Evolutionary conservation across 2,329 filamentous ascomycete species (phyloP), one percentile per base, ranked within the genome.

Genomic region (Fusarium newnesense): DNA sequence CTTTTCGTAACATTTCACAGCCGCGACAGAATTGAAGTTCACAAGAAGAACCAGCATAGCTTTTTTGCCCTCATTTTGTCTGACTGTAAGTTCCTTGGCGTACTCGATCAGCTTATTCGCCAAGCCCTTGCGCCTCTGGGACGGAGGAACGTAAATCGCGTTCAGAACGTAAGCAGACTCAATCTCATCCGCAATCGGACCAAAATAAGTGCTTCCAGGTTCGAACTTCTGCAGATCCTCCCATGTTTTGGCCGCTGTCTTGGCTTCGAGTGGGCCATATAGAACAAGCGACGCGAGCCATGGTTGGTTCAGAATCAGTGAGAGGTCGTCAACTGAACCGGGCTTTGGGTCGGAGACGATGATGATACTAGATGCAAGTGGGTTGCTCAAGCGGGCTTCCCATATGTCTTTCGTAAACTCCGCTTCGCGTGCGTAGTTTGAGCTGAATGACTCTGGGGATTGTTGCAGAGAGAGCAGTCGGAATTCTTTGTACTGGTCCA

Each of bases 1-100:
- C n/a, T 74, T 75, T 19, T 73, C 67, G 19, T 75, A 75, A 2
- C 69, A 71, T 19, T 16, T 60, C 9, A 40, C 54, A 3, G 72
- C 73, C 4, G 53, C 46, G 9, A 60, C 36, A 21, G 63, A 72
- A 0, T 69, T 42, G 13, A 62, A 60, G 1, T 72, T 67, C 18
- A 72, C 47, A 6, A 75, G n/a, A 3, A 75, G 39, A 2, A 61
- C 60, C 3, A 75, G 4, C 15, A 54, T 62, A 3, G 26, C 34
- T 4, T 64, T 71, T 3, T 30, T 28, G n/a, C 37, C 24, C 7
- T 7, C 9, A 3, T 44, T 58, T 2, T 11, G 24, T 28, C 56
- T 50, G 0, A 26, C 30, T 1, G 40, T 53, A 24, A 71, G 11
- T 3, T 26, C 26, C 9, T 67, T 75, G 4, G 70, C 60, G 39